phyloP scores from a whole-genome alignment of 106 monocot species.

The Phalaenopsis equestris region DNA sequence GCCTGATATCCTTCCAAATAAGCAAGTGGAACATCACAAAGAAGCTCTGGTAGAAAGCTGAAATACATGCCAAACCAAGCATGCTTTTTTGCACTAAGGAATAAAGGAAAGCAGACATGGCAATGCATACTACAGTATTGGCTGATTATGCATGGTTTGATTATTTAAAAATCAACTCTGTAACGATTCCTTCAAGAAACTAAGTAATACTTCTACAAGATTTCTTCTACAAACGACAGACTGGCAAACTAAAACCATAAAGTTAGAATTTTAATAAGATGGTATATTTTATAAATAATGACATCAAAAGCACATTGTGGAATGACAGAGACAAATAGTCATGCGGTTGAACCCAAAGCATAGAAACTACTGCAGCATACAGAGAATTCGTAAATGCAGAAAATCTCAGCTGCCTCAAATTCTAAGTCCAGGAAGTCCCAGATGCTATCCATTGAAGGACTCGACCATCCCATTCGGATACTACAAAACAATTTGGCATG shows the following conservation, averaged over 20 bases:
- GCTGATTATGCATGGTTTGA: too few species aligned
- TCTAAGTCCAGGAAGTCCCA: neutral
- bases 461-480: too few species aligned
- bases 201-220: neutral
- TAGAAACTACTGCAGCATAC: neutral
- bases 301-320: neutral
- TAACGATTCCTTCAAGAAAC: neutral
- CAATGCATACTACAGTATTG: neutral
- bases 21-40: conserved; percentile 8
- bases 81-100: neutral
- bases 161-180: conserved; percentile 1
- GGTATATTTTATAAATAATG: neutral
- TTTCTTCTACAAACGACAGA: neutral
- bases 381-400: neutral
- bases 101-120: neutral
- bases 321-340: neutral
- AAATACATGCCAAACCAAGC: neutral
- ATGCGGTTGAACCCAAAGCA: neutral
- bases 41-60: neutral
- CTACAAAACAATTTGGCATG: too few species aligned
- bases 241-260: neutral
- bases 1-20: conserved; percentile 79
- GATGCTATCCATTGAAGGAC: too few species aligned
- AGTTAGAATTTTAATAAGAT: neutral
- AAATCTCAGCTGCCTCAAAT: neutral